These are phyloP conservation scores for Eucalyptus cladocalyx DNA, from an alignment of 345 rosid genomes.

Conservation along the genomic window DNA sequence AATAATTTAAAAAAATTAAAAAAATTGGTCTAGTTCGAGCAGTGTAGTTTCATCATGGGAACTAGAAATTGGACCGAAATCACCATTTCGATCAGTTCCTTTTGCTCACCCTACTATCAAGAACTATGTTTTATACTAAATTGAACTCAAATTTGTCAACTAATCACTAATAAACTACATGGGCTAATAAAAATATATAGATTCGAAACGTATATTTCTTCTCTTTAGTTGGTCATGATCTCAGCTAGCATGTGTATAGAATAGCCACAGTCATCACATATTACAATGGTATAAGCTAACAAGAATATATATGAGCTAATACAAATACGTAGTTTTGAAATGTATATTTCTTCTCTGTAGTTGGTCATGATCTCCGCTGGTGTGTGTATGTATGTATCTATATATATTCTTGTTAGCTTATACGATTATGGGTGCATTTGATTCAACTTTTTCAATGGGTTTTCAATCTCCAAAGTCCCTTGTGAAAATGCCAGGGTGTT, in stretches of 20 bases:
- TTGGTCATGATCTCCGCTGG: background rate
- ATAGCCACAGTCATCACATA: too few relatives aligned
- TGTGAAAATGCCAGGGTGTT: accelerated
- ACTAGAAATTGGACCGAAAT: too few relatives aligned
- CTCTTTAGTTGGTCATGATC: background rate
- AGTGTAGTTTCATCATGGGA: too few relatives aligned
- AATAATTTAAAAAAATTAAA: too few relatives aligned
- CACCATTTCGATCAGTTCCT: too few relatives aligned
- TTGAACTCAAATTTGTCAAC: background rate
- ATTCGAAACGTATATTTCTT: background rate
- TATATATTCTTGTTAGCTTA: background rate
- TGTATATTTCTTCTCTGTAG: background rate
- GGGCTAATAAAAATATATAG: background rate
- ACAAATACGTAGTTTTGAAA: background rate
- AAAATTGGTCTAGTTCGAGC: too few relatives aligned
- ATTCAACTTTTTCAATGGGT: too few relatives aligned
- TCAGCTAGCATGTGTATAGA: background rate
- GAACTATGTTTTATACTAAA: too few relatives aligned
- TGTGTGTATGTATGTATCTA: background rate
- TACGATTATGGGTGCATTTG: background rate
- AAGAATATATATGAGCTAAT: background rate
- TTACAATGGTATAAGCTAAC: too few relatives aligned
- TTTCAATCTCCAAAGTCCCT: accelerated
- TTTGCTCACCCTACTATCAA: too few relatives aligned
- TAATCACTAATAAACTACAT: background rate